Percentiles rank a stretch among this genome's conserved stretches.
phyloP scores from a whole-genome alignment of 148 eudicot genomes.

The Agrostemma githago region DNA sequence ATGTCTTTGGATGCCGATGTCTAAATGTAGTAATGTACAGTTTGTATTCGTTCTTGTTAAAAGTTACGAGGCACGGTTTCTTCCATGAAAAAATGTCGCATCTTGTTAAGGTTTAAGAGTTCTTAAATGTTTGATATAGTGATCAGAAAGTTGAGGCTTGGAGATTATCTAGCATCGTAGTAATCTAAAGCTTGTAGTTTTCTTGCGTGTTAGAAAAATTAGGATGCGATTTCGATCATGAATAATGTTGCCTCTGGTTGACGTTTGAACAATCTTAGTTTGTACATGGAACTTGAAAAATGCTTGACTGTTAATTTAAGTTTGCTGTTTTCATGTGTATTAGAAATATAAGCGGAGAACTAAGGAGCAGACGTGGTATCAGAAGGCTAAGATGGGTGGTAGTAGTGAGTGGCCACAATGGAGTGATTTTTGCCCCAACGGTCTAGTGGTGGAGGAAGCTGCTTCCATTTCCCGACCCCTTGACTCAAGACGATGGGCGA shows the following conservation, averaged over 20 bases:
- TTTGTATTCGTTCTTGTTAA: neutral
- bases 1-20: neutral
- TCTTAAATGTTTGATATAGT: neutral
- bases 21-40: neutral
- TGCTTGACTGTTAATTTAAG: neutral
- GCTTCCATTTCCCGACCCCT: conserved; percentile 41
- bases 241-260: neutral
- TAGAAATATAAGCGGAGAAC: conserved; percentile 11
- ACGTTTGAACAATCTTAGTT: neutral
- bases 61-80: neutral
- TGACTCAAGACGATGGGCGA: conserved; percentile 54
- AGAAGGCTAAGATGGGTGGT: conserved; percentile 24
- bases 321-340: neutral
- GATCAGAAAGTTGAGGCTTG: no score
- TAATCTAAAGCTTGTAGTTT: neutral
- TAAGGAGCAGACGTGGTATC: neutral
- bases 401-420: conserved; percentile 4
- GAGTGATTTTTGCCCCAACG: conserved; percentile 45
- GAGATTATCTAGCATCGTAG: neutral
- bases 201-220: neutral
- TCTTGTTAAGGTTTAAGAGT: neutral
- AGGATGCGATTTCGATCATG: neutral
- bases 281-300: no score
- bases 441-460: conserved; percentile 49
- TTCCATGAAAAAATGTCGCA: neutral